phyloP scores from a whole-genome alignment of 2,329 filamentous ascomycete genomes.

The Aspergillus melleus region DNA sequence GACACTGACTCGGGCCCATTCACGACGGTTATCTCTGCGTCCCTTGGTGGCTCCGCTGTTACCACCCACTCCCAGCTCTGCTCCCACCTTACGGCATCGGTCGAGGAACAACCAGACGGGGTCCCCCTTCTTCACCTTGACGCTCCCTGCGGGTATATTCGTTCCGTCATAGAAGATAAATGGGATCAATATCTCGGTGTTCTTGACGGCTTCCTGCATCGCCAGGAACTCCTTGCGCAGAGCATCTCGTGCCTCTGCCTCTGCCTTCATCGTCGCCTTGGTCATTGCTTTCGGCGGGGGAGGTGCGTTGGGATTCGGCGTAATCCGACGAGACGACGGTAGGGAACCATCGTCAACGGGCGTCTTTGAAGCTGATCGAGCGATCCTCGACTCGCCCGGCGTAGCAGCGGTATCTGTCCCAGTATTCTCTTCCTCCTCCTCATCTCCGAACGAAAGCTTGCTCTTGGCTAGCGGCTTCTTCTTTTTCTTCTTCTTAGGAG shows the following conservation, averaged over 20 bases:
- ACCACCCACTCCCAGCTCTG: constrained; percentile 72
- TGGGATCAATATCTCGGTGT: constrained; percentile 83
- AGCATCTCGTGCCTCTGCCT: constrained; percentile 73
- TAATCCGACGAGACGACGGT: constrained; percentile 35
- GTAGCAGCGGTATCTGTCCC: constrained; percentile 40
- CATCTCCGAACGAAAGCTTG: constrained; percentile 63
- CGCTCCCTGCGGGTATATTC: constrained; percentile 79
- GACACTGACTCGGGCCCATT: constrained; percentile 91
- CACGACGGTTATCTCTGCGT: constrained; percentile 64
- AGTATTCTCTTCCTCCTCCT: constrained; percentile 61
- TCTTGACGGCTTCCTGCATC: constrained; percentile 83
- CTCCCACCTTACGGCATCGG: constrained; percentile 84
- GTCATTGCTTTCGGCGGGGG: constrained; percentile 71
- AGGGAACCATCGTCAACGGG: constrained; percentile 32
- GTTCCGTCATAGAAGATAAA: constrained; percentile 98
- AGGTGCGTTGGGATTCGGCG: constrained; percentile 46
- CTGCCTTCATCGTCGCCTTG: constrained; percentile 73
- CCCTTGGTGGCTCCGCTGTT: constrained; percentile 48
- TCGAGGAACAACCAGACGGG: constrained; percentile 91
- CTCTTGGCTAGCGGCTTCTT: constrained; percentile 60
- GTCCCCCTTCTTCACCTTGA: constrained; percentile 90
- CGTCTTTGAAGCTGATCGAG: constrained; percentile 40
- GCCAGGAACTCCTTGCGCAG: constrained; percentile 77
- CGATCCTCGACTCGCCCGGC: constrained; percentile 39
- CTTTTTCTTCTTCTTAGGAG: constrained; percentile 59